Evolutionary conservation across 1,284 basidiomycete species (phyloP).

Genomic region (Acaromyces ingoldii): DNA sequence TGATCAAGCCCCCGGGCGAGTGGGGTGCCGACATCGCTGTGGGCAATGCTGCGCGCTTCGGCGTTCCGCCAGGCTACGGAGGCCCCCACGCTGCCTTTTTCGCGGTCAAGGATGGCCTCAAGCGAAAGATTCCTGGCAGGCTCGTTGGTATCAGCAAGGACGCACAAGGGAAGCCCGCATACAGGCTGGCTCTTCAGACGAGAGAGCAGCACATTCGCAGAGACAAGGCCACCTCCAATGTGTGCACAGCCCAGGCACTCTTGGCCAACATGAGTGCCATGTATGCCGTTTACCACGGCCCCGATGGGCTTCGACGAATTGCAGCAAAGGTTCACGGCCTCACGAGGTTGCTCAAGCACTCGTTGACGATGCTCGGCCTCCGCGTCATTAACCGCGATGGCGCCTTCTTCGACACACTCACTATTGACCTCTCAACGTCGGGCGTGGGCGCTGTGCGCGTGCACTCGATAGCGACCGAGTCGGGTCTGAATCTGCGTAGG

Average conservation of each 20-base stretch:
- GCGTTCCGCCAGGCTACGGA: slow-evolving; percentile 56
- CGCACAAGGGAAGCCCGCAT: slow-evolving; percentile 75
- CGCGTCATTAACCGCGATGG: slow-evolving; percentile 56
- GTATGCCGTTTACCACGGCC: slow-evolving; percentile 83
- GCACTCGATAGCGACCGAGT: slow-evolving; percentile 65
- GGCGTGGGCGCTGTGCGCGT: slow-evolving; percentile 63
- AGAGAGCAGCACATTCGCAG: slow-evolving; percentile 52
- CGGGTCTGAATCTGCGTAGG: slow-evolving; percentile 76
- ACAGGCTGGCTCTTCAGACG: slow-evolving; percentile 79
- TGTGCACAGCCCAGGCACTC: slow-evolving; percentile 50
- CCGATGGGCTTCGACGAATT: slow-evolving; percentile 76
- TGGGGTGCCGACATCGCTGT: slow-evolving; percentile 97
- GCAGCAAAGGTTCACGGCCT: slow-evolving; percentile 86
- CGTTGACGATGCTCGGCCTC: slow-evolving; percentile 71
- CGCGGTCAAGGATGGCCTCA: slow-evolving; percentile 83
- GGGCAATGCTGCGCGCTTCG: slow-evolving; percentile 91
- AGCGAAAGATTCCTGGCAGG: slow-evolving; percentile 94
- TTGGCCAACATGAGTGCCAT: slow-evolving; percentile 50
- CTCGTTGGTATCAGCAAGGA: slow-evolving; percentile 88
- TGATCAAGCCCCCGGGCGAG: slow-evolving; percentile 92
- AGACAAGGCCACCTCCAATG: slow-evolving; percentile 42
- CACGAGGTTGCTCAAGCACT: slow-evolving; percentile 70
- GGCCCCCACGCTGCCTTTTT: slow-evolving; percentile 77
- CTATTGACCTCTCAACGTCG: slow-evolving; percentile 68
- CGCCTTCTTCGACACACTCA: slow-evolving; percentile 86